Conservation (phyloP, 1,284 basidiomycete genomes). For the Pseudozyma pruni region DNA sequence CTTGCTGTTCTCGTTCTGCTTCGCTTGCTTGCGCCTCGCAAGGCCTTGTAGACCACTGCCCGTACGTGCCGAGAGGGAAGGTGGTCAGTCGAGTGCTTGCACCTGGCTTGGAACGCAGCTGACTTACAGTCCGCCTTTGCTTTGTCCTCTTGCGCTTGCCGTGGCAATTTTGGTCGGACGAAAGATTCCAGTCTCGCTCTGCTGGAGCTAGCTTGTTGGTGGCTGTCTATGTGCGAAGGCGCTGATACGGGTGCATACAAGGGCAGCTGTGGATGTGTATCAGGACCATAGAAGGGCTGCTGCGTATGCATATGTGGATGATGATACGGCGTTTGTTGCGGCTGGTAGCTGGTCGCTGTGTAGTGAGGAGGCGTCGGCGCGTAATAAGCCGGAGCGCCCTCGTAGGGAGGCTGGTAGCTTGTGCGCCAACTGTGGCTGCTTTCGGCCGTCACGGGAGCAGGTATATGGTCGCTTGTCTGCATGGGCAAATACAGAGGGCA, state of each 20-base stretch:
- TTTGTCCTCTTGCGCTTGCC: constrained; percentile 15
- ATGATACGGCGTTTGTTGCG: too few relatives aligned
- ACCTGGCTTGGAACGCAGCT: neutral
- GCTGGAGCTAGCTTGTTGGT: neutral
- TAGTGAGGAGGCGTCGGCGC: too few relatives aligned
- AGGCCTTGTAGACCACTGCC: constrained; percentile 19
- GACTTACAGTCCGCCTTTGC: constrained; percentile 27
- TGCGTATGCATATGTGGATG: too few relatives aligned
- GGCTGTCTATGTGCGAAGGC: neutral
- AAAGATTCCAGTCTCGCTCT: neutral
- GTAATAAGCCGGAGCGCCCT: too few relatives aligned
- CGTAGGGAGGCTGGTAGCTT: neutral
- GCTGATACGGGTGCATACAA: neutral
- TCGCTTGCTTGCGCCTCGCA: constrained; percentile 19
- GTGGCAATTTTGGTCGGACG: constrained; percentile 6
- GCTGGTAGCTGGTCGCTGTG: too few relatives aligned
- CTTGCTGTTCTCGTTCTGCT: neutral
- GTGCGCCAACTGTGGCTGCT: neutral
- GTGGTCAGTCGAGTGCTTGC: neutral
- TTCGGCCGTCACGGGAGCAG: neutral
- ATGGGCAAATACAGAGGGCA: too few relatives aligned
- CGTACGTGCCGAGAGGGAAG: neutral
- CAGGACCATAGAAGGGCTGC: too few relatives aligned
- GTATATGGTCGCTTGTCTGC: neutral
- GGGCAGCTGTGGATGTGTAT: too few relatives aligned